These are phyloP conservation scores for Botryosphaeria agaves DNA, from an alignment of 2,329 filamentous ascomycete species.

Conservation along the genomic window DNA sequence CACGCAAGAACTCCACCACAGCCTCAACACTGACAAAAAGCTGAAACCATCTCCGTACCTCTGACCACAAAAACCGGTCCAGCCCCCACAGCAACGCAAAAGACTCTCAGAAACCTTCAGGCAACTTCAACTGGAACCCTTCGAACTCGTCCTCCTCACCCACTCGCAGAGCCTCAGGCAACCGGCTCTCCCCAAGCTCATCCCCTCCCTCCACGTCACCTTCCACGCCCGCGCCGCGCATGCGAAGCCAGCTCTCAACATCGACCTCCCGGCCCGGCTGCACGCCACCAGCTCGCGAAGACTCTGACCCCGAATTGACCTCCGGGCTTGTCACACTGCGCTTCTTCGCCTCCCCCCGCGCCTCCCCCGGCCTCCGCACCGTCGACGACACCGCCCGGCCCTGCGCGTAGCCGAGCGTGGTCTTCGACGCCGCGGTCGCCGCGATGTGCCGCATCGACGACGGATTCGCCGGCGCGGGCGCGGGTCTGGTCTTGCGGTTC, in stretches of 20 bases:
- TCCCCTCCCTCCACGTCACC: neutral
- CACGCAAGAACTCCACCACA: too few relatives aligned
- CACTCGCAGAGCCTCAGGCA: slow-evolving; percentile 10
- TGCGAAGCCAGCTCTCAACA: neutral
- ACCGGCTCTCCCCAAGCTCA: slow-evolving; percentile 4
- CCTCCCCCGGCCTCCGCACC: slow-evolving; percentile 12
- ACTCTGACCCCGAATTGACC: too few relatives aligned
- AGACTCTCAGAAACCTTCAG: slow-evolving; percentile 14
- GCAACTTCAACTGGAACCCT: slow-evolving; percentile 15
- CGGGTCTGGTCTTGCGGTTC: slow-evolving; percentile 22
- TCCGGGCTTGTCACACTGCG: neutral
- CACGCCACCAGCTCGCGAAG: too few relatives aligned
- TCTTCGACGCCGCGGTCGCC: slow-evolving; percentile 53
- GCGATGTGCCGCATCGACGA: slow-evolving; percentile 39
- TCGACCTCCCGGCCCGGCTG: too few relatives aligned
- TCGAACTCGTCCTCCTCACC: slow-evolving; percentile 13
- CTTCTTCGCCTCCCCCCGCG: neutral
- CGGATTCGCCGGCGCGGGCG: slow-evolving; percentile 24
- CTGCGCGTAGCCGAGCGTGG: slow-evolving; percentile 71
- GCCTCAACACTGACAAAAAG: too few relatives aligned
- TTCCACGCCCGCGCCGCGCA: neutral
- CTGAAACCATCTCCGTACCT: too few relatives aligned
- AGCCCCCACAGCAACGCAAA: too few relatives aligned
- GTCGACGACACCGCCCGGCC: slow-evolving; percentile 40
- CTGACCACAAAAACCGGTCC: too few relatives aligned